Percentiles rank a stretch among this genome's conserved stretches.
phyloP scores from a whole-genome alignment of 805 yeast species.

The Ogataea neopini region DNA sequence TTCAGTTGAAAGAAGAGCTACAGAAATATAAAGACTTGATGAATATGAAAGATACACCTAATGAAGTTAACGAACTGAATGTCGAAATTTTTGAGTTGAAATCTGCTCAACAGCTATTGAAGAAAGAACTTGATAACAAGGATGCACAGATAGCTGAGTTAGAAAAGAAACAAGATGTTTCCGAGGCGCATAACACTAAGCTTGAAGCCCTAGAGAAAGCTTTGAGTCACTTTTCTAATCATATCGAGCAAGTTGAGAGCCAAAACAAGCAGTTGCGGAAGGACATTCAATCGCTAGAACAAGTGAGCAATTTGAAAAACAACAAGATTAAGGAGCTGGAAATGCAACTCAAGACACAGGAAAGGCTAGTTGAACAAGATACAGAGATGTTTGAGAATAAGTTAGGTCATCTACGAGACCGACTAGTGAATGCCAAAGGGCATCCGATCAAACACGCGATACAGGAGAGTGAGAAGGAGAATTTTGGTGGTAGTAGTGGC shows the following conservation, averaged over 20 bases:
- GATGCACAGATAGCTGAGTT: constrained; percentile 19
- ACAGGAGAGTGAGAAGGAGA: constrained; percentile 18
- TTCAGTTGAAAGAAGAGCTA: constrained; percentile 38
- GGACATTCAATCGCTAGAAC: constrained; percentile 55
- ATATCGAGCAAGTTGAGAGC: constrained; percentile 60
- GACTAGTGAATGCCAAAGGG: constrained; percentile 27
- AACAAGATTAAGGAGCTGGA: constrained; percentile 58
- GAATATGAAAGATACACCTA: constrained; percentile 13
- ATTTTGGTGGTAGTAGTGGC: constrained; percentile 9
- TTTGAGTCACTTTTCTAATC: constrained; percentile 55
- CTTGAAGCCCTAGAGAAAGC: constrained; percentile 57
- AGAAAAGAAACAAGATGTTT: constrained; percentile 12
- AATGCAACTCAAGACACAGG: constrained; percentile 49
- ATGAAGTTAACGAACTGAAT: constrained; percentile 29
- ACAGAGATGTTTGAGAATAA: constrained; percentile 49
- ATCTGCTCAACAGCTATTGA: constrained; percentile 22
- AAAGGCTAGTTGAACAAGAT: constrained; percentile 48
- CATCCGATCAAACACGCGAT: constrained; percentile 9
- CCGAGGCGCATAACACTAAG: constrained; percentile 36
- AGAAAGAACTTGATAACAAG: constrained; percentile 27
- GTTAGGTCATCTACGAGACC: constrained; percentile 32
- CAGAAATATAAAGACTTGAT: constrained; percentile 22
- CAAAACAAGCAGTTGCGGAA: constrained; percentile 58
- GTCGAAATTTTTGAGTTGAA: constrained; percentile 22
- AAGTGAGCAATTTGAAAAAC: constrained; percentile 58